These are phyloP conservation scores for Suillus plorans DNA, from an alignment of 768 basidiomycete species.

Conservation along the genomic window DNA sequence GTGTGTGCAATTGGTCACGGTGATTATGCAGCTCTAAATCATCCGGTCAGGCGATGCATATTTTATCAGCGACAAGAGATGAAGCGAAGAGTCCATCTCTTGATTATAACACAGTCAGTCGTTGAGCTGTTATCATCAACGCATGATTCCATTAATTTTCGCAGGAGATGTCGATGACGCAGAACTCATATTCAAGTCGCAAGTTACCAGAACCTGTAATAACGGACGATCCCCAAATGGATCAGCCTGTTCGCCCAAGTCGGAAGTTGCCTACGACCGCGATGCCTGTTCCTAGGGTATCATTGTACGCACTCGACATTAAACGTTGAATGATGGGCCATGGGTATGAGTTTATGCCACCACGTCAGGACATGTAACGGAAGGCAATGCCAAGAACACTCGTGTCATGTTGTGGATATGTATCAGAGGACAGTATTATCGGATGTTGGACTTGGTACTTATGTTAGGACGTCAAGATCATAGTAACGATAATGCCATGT, in stretches of 20 bases:
- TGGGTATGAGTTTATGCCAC: neutral
- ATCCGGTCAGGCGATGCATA: neutral
- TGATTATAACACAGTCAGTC: slow-evolving; percentile 7
- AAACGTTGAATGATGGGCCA: neutral
- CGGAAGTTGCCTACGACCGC: neutral
- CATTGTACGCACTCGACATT: neutral
- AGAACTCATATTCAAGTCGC: slow-evolving; percentile 1
- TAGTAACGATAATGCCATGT: neutral
- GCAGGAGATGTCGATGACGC: too few relatives aligned
- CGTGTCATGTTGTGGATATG: neutral
- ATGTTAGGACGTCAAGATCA: neutral
- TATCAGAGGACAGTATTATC: neutral
- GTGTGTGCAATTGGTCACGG: slow-evolving; percentile 8
- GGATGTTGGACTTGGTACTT: neutral
- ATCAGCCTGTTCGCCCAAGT: neutral
- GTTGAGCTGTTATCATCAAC: neutral
- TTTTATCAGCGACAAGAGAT: neutral
- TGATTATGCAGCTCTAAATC: neutral
- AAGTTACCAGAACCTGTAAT: neutral
- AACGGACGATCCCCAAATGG: neutral
- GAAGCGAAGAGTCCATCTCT: slow-evolving; percentile 2
- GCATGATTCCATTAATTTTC: neutral
- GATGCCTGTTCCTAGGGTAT: neutral
- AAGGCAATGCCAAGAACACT: neutral
- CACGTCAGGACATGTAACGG: neutral